These are phyloP conservation scores for Phytophthora sansomeana DNA, from an alignment of 352 stramenopile species.

Conservation along the genomic window DNA sequence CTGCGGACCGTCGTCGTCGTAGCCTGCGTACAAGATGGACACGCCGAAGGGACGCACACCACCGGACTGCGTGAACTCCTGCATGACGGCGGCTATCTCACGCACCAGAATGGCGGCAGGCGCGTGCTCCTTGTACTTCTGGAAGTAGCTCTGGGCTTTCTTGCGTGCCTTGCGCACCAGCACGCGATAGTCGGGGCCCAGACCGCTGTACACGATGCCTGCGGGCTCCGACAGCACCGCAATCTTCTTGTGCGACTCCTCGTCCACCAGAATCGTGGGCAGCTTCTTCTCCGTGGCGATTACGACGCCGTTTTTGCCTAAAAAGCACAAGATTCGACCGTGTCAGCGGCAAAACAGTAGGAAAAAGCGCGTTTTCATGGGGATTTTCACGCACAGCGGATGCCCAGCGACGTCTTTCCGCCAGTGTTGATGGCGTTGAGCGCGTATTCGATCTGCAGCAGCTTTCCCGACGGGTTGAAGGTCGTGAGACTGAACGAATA, in stretches of 20 bases:
- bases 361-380: background rate
- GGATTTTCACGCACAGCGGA: constrained; percentile 80
- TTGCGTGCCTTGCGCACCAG: constrained; percentile 97
- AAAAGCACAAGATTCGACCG: constrained; percentile 1
- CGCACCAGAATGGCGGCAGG: constrained; percentile 97
- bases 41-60: constrained; percentile 99
- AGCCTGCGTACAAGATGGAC: constrained; percentile 98
- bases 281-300: constrained; percentile 99
- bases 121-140: constrained; percentile 96
- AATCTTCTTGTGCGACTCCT: constrained; percentile 97
- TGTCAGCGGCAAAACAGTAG: background rate
- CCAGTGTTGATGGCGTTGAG: constrained; percentile 98
- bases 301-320: constrained; percentile 99
- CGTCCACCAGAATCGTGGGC: constrained; percentile 95
- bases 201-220: constrained; percentile 97
- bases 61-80: constrained; percentile 98
- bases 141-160: constrained; percentile 96
- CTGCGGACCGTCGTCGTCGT: constrained; percentile 97
- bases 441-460: constrained; percentile 99
- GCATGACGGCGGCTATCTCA: constrained; percentile 97
- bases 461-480: constrained; percentile 99
- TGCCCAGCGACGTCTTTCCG: constrained; percentile 98
- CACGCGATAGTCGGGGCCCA: constrained; percentile 99
- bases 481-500: constrained; percentile 99
- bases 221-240: constrained; percentile 92